Base-by-base conservation (phyloP, 331 rosid genomes). In the Erythrophleum ivorense region DNA sequence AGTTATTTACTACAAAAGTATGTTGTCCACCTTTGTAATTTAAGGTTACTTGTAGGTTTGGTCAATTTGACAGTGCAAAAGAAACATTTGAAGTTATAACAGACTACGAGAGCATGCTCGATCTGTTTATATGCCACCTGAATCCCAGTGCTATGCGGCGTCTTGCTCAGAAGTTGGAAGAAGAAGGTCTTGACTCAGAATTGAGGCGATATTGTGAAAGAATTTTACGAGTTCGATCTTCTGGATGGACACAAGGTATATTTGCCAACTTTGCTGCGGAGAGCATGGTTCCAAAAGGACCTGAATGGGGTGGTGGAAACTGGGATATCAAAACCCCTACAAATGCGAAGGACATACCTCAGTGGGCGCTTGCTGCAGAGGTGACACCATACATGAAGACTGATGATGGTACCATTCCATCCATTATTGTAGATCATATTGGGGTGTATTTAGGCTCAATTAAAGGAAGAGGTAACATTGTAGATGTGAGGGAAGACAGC, bases 281-380 rank as follows among this genome's bases (percentile, higher is more conserved):
- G 85, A 96, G 99, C 82, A 90, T 96, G 99, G 94, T 96, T 87
- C 99, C 99, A 15, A 96, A 96, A 81, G 99, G 99, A 83, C 88
- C 94, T 84, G 99, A 96, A 81, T 96, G 99, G 99, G 98, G 98
- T 72, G 99, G 99, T 80, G 97, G 98, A 83, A 90, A 96, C 91
- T 96, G 99, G 99, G 97, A 96, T 88, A 96, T 92, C 85, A 96
- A 94, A 89, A 96, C 97, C 86, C 97, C 97, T 75, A 90, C 92
- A 71, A 88, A 86, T 82, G 84, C 88, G 76, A 96, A 94, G 91
- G 93, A 90, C 80, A 91, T 96, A 81, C 99, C 98, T 81, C 92
- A 94, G 84, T 96, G 99, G 99, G 98, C 90, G 82, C 93, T 96
- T 87, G 98, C 98, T 81, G 97, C 90, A 40, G 98, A 94, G 88